These are phyloP conservation scores for Rhododendron molle DNA, from an alignment of 148 eudicot species.

Conservation along the genomic window DNA sequence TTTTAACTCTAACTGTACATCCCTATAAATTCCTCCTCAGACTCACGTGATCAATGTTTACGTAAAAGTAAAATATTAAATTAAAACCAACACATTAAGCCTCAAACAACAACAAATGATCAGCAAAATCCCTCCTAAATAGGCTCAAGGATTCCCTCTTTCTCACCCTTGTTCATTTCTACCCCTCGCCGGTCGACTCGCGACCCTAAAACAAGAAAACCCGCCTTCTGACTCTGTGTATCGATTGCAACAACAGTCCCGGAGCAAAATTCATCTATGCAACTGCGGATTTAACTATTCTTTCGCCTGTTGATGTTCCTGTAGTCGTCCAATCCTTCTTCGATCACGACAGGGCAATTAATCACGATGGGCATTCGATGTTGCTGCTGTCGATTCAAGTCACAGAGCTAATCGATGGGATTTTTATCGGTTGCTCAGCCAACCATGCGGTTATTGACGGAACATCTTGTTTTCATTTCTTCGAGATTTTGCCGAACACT, in stretches of 20 bases:
- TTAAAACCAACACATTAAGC: too few relatives aligned
- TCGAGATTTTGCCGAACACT: constrained; percentile 8
- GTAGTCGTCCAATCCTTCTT: constrained; percentile 23
- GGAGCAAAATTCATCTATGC: constrained; percentile 28
- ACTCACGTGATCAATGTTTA: too few relatives aligned
- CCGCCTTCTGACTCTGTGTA: constrained; percentile 14
- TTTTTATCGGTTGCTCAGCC: constrained; percentile 26
- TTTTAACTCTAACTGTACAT: too few relatives aligned
- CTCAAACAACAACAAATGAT: too few relatives aligned
- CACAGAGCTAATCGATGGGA: constrained; percentile 26
- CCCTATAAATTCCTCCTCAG: too few relatives aligned
- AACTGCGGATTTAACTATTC: not conserved
- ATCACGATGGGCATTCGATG: constrained; percentile 27
- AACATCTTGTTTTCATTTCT: constrained; percentile 28
- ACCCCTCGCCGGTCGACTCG: constrained; percentile 23
- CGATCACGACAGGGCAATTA: constrained; percentile 19
- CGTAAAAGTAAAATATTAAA: too few relatives aligned
- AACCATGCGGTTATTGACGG: constrained; percentile 7
- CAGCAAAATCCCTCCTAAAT: not conserved
- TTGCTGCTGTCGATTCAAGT: constrained; percentile 23
- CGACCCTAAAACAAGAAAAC: constrained; percentile 14
- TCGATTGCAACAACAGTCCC: constrained; percentile 21
- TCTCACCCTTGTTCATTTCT: constrained; percentile 19
- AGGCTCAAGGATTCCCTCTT: constrained; percentile 16
- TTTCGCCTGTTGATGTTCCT: constrained; percentile 21